These are phyloP conservation scores for Brassica cretica DNA, from an alignment of 345 rosid genomes.

Conservation along the genomic window DNA sequence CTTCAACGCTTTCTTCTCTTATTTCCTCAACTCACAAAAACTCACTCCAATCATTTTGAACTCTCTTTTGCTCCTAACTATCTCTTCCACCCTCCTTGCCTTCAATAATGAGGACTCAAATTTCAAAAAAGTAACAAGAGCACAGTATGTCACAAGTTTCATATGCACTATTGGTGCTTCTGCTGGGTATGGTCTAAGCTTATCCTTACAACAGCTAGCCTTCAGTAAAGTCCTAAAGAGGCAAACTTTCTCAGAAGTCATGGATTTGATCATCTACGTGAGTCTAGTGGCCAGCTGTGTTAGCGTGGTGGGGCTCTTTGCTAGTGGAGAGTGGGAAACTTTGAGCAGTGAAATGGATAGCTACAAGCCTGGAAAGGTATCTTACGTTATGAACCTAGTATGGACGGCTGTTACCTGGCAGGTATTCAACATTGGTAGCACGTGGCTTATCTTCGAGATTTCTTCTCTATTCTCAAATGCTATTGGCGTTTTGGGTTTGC, in stretches of 20 bases:
- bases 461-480: conserved; percentile 65
- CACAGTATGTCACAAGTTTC: conserved; percentile 44
- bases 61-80: conserved; percentile 53
- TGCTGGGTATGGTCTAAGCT: conserved; percentile 45
- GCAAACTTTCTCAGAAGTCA: conserved; percentile 38
- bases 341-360: conserved; percentile 49
- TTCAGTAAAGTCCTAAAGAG: conserved; percentile 44
- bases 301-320: conserved; percentile 50
- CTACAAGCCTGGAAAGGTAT: conserved; percentile 51
- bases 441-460: conserved; percentile 58
- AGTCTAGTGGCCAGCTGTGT: conserved; percentile 40
- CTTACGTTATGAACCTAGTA: conserved; percentile 51
- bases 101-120: conserved; percentile 36
- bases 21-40: conserved; percentile 50
- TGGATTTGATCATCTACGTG: conserved; percentile 38
- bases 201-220: conserved; percentile 51
- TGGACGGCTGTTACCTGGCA: conserved; percentile 58
- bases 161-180: conserved; percentile 51
- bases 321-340: conserved; percentile 56
- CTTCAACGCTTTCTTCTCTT: conserved; percentile 60
- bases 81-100: conserved; percentile 56
- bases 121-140: conserved; percentile 22
- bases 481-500: conserved; percentile 56
- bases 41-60: conserved; percentile 52
- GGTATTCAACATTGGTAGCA: conserved; percentile 47